Evolutionary conservation across 2,329 filamentous ascomycete genomes (phyloP), one percentile per base, ranked within the genome.

Genomic region (Cadophora malorum): DNA sequence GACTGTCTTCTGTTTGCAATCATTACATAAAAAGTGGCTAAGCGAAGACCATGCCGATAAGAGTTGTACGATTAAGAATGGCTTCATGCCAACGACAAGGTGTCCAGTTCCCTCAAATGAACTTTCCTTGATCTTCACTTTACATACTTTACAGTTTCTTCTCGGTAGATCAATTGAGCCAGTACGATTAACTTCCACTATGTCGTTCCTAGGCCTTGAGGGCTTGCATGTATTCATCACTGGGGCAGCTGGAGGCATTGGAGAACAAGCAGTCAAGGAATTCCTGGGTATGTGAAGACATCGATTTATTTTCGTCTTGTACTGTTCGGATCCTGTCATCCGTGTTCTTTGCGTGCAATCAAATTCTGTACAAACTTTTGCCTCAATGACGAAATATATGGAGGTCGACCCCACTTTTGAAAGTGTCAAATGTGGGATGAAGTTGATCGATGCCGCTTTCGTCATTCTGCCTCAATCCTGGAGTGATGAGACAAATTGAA

Each of bases 181-280:
- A 28, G 28, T 3, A 28, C 28, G 28, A 28, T 28, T 5, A 45
- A 16, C 19, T 19, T 16, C 41, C 41, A 59, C 14, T 14, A 72
- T 72, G 70, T 73, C 72, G 55, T 73, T 72, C 47, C 65, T 73
- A 1, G 70, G 66, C 21, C 65, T 73, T 38, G 72, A 73, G 66
- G 69, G 69, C 12, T 64, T 59, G 31, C 84, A 87, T 77, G 84
- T 84, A 38, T 85, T 87, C 67, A 79, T 87, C 31, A 85, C 84
- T 0, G 84, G 84, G 19, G 84, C 84, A 19, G 81, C 82, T 19
- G 83, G 84, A 16, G 82, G 82, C 3, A 85, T 86, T 74, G 85
- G 85, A 1, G 78, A 77, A 47, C 80, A 81, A 12, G 83, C 83
- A 14, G 82, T 86, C 4, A 78, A 79, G 60, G 84, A 86, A 71